These are phyloP conservation scores for Phoma sp. DNA, from an alignment of 2,329 filamentous ascomycete species.

Conservation along the genomic window DNA sequence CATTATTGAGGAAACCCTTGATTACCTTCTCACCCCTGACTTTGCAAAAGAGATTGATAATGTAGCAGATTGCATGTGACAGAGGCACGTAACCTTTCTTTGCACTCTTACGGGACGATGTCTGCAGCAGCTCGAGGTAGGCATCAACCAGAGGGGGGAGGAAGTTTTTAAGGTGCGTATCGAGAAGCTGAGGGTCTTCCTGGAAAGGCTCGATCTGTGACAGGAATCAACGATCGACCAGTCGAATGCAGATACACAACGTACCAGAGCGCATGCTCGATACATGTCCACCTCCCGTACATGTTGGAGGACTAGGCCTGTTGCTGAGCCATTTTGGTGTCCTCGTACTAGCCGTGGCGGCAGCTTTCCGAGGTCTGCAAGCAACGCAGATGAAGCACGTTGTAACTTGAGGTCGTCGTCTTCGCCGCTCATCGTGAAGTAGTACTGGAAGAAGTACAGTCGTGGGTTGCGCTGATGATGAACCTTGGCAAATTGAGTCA, in stretches of 20 bases:
- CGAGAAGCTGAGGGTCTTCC: constrained; percentile 91
- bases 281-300: constrained; percentile 51
- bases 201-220: constrained; percentile 81
- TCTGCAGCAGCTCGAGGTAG: constrained; percentile 71
- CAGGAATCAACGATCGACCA: constrained; percentile 6
- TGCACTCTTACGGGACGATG: constrained; percentile 26
- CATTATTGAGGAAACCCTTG: constrained; percentile 87
- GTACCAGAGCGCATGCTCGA: constrained; percentile 46
- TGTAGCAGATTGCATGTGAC: constrained; percentile 69
- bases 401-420: constrained; percentile 56
- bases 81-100: constrained; percentile 38
- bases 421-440: constrained; percentile 47
- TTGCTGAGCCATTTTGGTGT: constrained; percentile 24
- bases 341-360: constrained; percentile 50
- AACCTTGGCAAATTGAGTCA: constrained; percentile 37
- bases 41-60: constrained; percentile 93
- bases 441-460: constrained; percentile 3
- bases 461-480: constrained; percentile 3
- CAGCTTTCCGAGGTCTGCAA: constrained; percentile 39
- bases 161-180: constrained; percentile 78
- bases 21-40: constrained; percentile 93
- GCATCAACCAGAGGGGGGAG: constrained; percentile 77
- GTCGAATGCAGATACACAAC: background rate
- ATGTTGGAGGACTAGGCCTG: constrained; percentile 42
- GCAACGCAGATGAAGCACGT: constrained; percentile 48